These are phyloP conservation scores for Metarhizium rileyi DNA, from an alignment of 2,329 filamentous ascomycete species.

Conservation along the genomic window DNA sequence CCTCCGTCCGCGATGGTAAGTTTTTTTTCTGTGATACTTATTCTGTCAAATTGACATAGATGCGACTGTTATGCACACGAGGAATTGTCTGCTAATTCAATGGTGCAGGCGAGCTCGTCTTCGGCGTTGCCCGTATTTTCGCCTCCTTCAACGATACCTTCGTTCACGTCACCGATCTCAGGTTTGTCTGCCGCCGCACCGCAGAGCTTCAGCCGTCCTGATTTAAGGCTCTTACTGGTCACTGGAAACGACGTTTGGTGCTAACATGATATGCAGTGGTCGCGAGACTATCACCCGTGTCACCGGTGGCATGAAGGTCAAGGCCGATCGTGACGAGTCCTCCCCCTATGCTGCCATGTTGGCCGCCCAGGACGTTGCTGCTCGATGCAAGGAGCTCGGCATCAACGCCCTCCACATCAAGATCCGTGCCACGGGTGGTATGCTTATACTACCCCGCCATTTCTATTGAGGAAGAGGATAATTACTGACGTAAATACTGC, in stretches of 20 bases:
- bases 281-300: slow-evolving; percentile 99
- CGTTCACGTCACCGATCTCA: slow-evolving; percentile 99
- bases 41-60: not conserved
- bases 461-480: not conserved
- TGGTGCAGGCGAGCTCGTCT: slow-evolving; percentile 78
- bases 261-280: slow-evolving; percentile 53
- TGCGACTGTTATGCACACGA: not conserved
- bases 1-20: slow-evolving; percentile 88
- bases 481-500: not conserved
- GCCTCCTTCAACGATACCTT: slow-evolving; percentile 90
- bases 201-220: not conserved
- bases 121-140: slow-evolving; percentile 94
- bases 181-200: slow-evolving; percentile 42
- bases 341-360: slow-evolving; percentile 99
- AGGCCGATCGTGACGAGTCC: slow-evolving; percentile 99
- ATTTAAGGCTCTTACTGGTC: not conserved
- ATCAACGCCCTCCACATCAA: slow-evolving; percentile 98
- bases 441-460: slow-evolving; percentile 21
- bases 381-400: slow-evolving; percentile 64
- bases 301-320: slow-evolving; percentile 99
- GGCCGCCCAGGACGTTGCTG: slow-evolving; percentile 96
- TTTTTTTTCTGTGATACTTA: not conserved
- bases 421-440: slow-evolving; percentile 98
- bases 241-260: not conserved
- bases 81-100: slow-evolving; percentile 9